phyloP scores from a whole-genome alignment of 345 rosid genomes.

The Excoecaria agallocha region DNA sequence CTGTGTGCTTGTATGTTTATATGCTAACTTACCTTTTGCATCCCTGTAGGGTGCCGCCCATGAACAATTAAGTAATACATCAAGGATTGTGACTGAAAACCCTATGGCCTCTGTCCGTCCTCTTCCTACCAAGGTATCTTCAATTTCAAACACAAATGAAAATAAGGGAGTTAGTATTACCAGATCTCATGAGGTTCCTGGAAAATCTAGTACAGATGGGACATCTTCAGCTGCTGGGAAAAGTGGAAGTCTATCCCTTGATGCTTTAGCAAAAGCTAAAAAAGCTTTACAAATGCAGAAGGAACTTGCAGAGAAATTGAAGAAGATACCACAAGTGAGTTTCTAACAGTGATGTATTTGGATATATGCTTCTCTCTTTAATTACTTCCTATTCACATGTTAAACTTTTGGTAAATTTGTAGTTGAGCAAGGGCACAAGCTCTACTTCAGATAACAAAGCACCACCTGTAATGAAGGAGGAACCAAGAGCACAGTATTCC shows the following conservation, averaged over 20 bases:
- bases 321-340: constrained; percentile 65
- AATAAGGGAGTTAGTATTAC: constrained; percentile 97
- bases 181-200: constrained; percentile 99
- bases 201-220: constrained; percentile 99
- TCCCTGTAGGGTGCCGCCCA: constrained; percentile 52
- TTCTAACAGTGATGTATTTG: neutral
- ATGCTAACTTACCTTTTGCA: neutral
- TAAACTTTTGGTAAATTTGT: constrained; percentile 21
- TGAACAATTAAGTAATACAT: constrained; percentile 35
- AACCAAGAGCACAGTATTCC: constrained; percentile 8
- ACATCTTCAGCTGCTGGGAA: constrained; percentile 69
- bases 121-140: constrained; percentile 86
- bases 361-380: neutral
- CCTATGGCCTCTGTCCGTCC: constrained; percentile 45
- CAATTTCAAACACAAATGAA: constrained; percentile 91
- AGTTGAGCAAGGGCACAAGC: constrained; percentile 50
- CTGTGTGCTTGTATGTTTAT: constrained; percentile 12
- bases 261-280: constrained; percentile 88
- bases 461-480: constrained; percentile 26
- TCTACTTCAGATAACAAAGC: constrained; percentile 42
- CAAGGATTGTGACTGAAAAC: constrained; percentile 34
- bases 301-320: constrained; percentile 62
- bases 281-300: constrained; percentile 70
- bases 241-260: constrained; percentile 73
- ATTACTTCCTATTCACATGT: neutral